These are phyloP conservation scores for Physcomitrellopsis africana DNA, from an alignment of 225 moss, liverwort and hornwort genomes.

Conservation along the genomic window DNA sequence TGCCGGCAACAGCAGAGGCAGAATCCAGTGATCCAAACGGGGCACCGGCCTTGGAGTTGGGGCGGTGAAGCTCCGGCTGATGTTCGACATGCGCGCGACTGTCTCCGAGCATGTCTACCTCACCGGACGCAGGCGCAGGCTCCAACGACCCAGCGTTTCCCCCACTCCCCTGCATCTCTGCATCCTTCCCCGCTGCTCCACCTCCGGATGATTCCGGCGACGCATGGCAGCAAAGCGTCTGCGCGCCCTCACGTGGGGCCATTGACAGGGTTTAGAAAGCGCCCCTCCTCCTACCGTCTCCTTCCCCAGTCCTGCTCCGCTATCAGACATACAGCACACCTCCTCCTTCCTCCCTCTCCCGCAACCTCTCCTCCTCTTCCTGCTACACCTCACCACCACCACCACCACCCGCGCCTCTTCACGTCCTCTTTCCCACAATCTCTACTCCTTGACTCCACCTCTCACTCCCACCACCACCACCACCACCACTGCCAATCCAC, in stretches of 20 bases:
- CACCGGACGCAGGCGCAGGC: constrained; percentile 53
- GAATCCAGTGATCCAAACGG: constrained; percentile 59
- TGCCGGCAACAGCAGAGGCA: constrained; percentile 50
- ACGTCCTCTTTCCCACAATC: background rate
- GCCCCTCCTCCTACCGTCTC: constrained; percentile 78
- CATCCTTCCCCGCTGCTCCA: background rate
- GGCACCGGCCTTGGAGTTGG: constrained; percentile 20
- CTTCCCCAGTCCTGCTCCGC: constrained; percentile 83
- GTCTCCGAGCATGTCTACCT: constrained; percentile 48
- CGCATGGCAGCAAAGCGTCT: constrained; percentile 98
- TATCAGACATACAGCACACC: constrained; percentile 97
- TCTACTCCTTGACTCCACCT: background rate
- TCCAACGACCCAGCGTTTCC: constrained; percentile 37
- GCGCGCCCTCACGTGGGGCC: constrained; percentile 96
- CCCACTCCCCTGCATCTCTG: background rate
- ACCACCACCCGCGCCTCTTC: background rate
- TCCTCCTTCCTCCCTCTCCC: constrained; percentile 44
- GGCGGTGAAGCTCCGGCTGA: constrained; percentile 33
- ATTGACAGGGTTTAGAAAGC: constrained; percentile 94
- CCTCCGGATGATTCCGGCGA: constrained; percentile 16
- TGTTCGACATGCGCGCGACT: constrained; percentile 32
- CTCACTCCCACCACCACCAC: background rate
- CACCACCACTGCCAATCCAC: background rate
- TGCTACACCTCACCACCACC: background rate
- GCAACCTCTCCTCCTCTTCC: background rate